phyloP scores from a whole-genome alignment of 2,329 filamentous ascomycete species.

The Colletotrichum lini region DNA sequence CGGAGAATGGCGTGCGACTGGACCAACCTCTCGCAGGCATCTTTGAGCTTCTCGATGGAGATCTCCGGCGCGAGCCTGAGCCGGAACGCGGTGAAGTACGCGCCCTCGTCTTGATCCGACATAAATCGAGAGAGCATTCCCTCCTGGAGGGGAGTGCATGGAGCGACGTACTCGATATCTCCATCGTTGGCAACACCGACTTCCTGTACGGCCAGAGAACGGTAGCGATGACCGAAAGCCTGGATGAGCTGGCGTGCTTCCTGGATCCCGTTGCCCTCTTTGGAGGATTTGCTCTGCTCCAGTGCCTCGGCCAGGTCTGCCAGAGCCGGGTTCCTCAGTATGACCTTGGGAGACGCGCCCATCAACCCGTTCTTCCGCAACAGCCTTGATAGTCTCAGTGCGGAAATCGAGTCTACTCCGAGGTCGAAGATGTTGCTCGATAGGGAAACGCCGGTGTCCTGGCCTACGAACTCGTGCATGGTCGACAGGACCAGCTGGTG shows the following conservation, averaged over 20 bases:
- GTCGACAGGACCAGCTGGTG: constrained; percentile 66
- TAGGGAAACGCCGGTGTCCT: constrained; percentile 61
- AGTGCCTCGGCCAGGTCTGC: constrained; percentile 61
- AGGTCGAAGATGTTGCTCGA: constrained; percentile 85
- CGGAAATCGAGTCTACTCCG: constrained; percentile 90
- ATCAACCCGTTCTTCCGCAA: constrained; percentile 75
- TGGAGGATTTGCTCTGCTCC: constrained; percentile 31
- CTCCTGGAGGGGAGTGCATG: constrained; percentile 88
- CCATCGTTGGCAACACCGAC: constrained; percentile 38
- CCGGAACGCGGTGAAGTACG: constrained; percentile 85
- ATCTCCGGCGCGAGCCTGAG: constrained; percentile 66
- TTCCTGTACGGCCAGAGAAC: constrained; percentile 63
- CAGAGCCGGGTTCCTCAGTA: constrained; percentile 75
- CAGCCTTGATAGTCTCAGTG: constrained; percentile 76
- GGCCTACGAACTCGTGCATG: constrained; percentile 67
- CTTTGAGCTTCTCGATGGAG: constrained; percentile 63
- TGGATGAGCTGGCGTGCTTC: constrained; percentile 73
- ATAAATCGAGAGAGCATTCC: constrained; percentile 84
- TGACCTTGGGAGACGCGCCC: constrained; percentile 72
- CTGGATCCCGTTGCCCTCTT: constrained; percentile 50
- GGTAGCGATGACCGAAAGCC: constrained; percentile 75
- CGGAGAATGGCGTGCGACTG: constrained; percentile 75
- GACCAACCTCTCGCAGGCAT: constrained; percentile 72
- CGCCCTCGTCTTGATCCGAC: constrained; percentile 63
- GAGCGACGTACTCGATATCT: constrained; percentile 80